These are phyloP conservation scores for Geotrichum carabidarum DNA, from an alignment of 1,139 yeast genomes.

Conservation along the genomic window DNA sequence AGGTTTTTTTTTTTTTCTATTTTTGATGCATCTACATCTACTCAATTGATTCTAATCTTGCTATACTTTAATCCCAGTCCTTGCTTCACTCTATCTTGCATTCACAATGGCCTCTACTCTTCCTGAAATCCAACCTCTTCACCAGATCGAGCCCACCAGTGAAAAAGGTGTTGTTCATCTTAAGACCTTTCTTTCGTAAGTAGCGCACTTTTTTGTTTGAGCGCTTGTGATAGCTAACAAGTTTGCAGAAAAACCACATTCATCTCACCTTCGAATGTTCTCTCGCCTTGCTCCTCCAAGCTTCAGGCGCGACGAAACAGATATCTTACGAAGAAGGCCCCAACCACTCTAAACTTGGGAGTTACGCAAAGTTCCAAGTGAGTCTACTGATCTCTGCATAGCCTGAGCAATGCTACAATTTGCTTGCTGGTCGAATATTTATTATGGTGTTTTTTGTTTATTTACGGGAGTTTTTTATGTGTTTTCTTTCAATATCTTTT, in stretches of 20 bases:
- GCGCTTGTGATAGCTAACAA: neutral
- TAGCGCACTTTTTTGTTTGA: neutral
- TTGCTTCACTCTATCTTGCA: neutral
- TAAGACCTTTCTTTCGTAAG: conserved; percentile 7
- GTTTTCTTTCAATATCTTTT: neutral
- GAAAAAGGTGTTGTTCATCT: conserved; percentile 6
- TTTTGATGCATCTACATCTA: neutral
- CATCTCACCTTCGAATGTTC: conserved; percentile 8
- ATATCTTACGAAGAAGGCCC: conserved; percentile 2
- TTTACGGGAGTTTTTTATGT: neutral
- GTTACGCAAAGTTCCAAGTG: neutral
- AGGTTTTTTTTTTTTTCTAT: neutral
- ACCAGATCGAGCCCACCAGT: neutral
- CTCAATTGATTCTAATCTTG: neutral
- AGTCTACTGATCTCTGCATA: too few relatives aligned
- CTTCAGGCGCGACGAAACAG: conserved; percentile 2
- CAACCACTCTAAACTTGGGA: conserved; percentile 2
- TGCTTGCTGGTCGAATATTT: neutral
- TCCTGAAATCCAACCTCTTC: conserved; percentile 9
- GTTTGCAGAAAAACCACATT: conserved; percentile 4
- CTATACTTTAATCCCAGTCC: neutral
- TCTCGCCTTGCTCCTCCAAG: conserved; percentile 13
- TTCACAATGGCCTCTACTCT: neutral
- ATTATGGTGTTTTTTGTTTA: neutral
- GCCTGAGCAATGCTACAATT: neutral